phyloP scores from a whole-genome alignment of 768 basidiomycete genomes.

The Boletus speciosus region DNA sequence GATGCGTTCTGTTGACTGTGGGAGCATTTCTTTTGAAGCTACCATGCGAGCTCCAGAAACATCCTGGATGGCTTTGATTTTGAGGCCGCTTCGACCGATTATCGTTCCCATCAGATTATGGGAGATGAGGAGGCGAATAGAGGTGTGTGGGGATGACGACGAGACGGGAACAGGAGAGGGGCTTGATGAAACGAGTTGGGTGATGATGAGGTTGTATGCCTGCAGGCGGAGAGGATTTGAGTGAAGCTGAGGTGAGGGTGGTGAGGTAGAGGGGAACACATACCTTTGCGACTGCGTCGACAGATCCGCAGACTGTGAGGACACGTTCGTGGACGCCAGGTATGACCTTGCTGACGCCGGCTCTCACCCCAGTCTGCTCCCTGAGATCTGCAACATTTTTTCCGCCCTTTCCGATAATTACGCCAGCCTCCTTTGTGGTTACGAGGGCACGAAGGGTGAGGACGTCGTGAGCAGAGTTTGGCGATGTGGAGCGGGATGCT shows the following conservation, averaged over 20 bases:
- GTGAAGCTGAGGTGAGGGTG: background rate
- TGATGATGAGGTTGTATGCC: slow-evolving; percentile 94
- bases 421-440: slow-evolving; percentile 94
- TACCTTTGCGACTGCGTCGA: slow-evolving; percentile 92
- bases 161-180: slow-evolving; percentile 69
- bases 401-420: slow-evolving; percentile 95
- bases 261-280: slow-evolving; percentile 11
- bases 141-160: slow-evolving; percentile 66
- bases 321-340: slow-evolving; percentile 97
- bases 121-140: slow-evolving; percentile 95
- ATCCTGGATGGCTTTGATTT: slow-evolving; percentile 99
- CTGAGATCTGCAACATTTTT: slow-evolving; percentile 97
- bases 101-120: slow-evolving; percentile 99
- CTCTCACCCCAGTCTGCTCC: slow-evolving; percentile 94
- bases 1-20: slow-evolving; percentile 97
- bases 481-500: slow-evolving; percentile 73
- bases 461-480: slow-evolving; percentile 58
- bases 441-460: slow-evolving; percentile 94
- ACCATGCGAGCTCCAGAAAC: slow-evolving; percentile 96
- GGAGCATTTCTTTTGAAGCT: slow-evolving; percentile 98
- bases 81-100: slow-evolving; percentile 92
- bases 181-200: slow-evolving; percentile 81
- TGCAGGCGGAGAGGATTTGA: slow-evolving; percentile 32
- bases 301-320: slow-evolving; percentile 87
- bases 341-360: slow-evolving; percentile 98